Evolutionary conservation across 2,329 filamentous ascomycete species (phyloP), one percentile per base, ranked within the genome.

Genomic region (Beauveria bassiana): DNA sequence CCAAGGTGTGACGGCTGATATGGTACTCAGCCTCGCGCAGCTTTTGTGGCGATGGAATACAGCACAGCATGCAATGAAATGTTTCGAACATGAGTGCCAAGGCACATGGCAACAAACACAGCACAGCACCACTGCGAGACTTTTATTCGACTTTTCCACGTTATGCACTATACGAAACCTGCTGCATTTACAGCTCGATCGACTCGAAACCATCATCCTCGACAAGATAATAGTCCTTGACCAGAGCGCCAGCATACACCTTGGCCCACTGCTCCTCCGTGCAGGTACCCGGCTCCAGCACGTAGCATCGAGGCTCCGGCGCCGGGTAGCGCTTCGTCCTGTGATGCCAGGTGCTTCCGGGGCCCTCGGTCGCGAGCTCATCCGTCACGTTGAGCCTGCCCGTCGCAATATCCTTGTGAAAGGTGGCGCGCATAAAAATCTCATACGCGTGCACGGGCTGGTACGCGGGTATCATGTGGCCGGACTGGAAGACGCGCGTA

Each of bases 401-500:
- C 0, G 80, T 81, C 1, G 82, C 74, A 53, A 86, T 74, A 61
- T 84, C 79, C 63, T 77, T 78, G 18, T 81, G 79, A 47, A 76
- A 76, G 61, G 86, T 75, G 18, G 84, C 83, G 31, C 86, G 79
- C 59, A 82, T 80, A 66, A 88, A 87, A 43, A 86, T 73, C 64
- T 80, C 78, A 61, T 85, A 78, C 1, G 82, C 75, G 1, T 82
- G 81, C 64, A 79, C 74, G 5, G 84, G 85, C 72, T 86, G 83
- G 67, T 83, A 85, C 43, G 78, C 80, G 0, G 84, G 82, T 0
- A 86, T 79, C 66, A 83, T 79, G 68, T 89, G 86, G 3, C 87
- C 86, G 10, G 86, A 79, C 67, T 88, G 81, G 69, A 85, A 88
- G 45, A 89, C 79, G 2, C 86, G 79, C 31, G 82, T 83, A 71